phyloP scores from a whole-genome alignment of 192 early-diverging fungal genomes.

The Funneliformis geosporum region DNA sequence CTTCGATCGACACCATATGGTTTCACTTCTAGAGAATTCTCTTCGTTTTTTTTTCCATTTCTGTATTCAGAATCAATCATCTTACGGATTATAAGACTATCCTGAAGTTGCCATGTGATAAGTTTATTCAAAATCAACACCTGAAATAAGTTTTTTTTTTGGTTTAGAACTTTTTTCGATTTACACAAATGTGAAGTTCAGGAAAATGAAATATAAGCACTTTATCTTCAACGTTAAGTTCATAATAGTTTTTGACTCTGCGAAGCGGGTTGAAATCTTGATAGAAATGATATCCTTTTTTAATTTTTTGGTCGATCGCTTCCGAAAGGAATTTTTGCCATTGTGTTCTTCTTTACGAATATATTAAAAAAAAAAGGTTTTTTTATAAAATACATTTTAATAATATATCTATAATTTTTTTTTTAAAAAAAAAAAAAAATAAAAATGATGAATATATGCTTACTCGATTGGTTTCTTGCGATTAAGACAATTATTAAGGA shows the following conservation, averaged over 20 bases:
- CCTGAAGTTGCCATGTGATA: constrained; percentile 27
- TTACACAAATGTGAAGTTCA: background rate
- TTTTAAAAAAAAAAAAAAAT: background rate
- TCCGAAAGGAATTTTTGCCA: constrained; percentile 23
- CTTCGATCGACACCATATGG: constrained; percentile 9
- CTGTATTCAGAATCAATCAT: constrained; percentile 16
- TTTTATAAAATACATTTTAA: too few species aligned
- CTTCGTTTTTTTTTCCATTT: constrained; percentile 14
- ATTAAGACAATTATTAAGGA: constrained; percentile 24
- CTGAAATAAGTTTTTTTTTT: background rate
- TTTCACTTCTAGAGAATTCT: constrained; percentile 1
- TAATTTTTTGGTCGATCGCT: constrained; percentile 23
- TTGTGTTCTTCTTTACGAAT: constrained; percentile 6
- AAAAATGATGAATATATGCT: constrained; percentile 1
- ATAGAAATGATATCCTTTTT: constrained; percentile 26
- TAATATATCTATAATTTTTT: too few species aligned
- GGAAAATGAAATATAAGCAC: background rate
- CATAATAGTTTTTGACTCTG: constrained; percentile 27
- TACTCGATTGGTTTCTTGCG: constrained; percentile 14
- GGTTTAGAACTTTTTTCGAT: background rate
- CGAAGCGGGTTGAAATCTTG: constrained; percentile 24
- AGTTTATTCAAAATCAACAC: constrained; percentile 22
- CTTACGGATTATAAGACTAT: constrained; percentile 1
- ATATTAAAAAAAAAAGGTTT: background rate
- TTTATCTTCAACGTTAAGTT: constrained; percentile 23